Conservation (phyloP, 2,329 filamentous ascomycete genomes). For the Ceratocystis eucalypticola region DNA sequence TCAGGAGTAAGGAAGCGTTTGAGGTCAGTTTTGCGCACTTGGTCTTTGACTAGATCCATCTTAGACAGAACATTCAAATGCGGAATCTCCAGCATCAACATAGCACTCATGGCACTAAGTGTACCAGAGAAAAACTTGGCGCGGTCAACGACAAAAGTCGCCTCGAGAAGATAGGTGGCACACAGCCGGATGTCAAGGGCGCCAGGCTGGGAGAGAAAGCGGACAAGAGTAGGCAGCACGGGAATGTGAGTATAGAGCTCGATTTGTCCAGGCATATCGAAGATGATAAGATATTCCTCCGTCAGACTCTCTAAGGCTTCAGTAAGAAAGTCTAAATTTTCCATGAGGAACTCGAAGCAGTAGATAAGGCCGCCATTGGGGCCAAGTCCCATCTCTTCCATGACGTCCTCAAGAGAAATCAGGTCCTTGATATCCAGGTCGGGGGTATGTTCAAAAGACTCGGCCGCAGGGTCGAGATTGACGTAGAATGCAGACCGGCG, state of each 20-base stretch:
- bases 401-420: conserved; percentile 86
- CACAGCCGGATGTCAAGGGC: conserved; percentile 82
- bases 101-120: conserved; percentile 91
- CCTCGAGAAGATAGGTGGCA: conserved; percentile 86
- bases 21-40: conserved; percentile 73
- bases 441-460: conserved; percentile 79
- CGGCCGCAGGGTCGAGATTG: conserved; percentile 93
- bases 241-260: conserved; percentile 97
- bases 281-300: conserved; percentile 92
- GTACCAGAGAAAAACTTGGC: conserved; percentile 97
- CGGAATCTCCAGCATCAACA: conserved; percentile 96
- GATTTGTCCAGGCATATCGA: conserved; percentile 98
- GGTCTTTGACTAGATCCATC: conserved; percentile 91
- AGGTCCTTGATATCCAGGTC: conserved; percentile 93
- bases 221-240: conserved; percentile 71
- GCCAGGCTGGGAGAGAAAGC: conserved; percentile 64
- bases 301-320: conserved; percentile 73
- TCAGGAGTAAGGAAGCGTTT: conserved; percentile 87
- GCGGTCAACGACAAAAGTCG: conserved; percentile 87
- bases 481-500: conserved; percentile 94
- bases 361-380: conserved; percentile 90
- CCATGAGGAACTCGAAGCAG: conserved; percentile 90
- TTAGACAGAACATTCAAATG: conserved; percentile 95
- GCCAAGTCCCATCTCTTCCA: conserved; percentile 84
- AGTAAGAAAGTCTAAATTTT: conserved; percentile 85